Conservation (phyloP, 208 protist genomes). For the Naegleria lovaniensis region DNA sequence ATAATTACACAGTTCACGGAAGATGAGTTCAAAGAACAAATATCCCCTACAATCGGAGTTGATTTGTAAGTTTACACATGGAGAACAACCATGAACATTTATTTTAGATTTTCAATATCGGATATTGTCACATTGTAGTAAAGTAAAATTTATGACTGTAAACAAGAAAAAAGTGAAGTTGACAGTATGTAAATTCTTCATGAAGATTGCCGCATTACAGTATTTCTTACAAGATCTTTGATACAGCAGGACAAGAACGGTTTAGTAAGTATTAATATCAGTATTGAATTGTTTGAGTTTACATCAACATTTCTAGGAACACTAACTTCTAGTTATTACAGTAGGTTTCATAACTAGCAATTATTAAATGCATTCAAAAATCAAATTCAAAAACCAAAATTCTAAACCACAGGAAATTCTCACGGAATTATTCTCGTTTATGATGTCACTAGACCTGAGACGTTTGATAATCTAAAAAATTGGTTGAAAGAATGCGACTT, state of each 20-base stretch:
- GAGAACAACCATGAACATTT: too few species aligned
- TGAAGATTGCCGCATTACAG: not conserved
- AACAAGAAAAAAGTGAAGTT: conserved; percentile 22
- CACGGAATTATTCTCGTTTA: conserved; percentile 74
- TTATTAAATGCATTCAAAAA: not conserved
- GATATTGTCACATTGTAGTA: not conserved
- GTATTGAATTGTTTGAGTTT: not conserved
- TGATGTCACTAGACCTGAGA: conserved; percentile 63
- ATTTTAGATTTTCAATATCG: too few species aligned
- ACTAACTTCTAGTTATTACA: not conserved
- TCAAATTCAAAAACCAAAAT: conserved; percentile 63
- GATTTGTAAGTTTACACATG: conserved; percentile 26
- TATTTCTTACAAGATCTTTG: not conserved
- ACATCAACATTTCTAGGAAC: not conserved
- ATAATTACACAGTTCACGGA: conserved; percentile 6
- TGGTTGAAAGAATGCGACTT: conserved; percentile 65
- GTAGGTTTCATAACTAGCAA: not conserved
- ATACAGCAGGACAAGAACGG: conserved; percentile 11
- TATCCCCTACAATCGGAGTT: conserved; percentile 14
- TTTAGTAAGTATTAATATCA: not conserved
- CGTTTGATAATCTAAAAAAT: conserved; percentile 61
- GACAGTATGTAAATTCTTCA: not conserved
- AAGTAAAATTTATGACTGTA: not conserved
- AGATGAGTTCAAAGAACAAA: not conserved
- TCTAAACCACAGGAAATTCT: conserved; percentile 69